Base-by-base conservation (phyloP, 2,329 filamentous ascomycete genomes). In the Gaeumannomyces sp. region DNA sequence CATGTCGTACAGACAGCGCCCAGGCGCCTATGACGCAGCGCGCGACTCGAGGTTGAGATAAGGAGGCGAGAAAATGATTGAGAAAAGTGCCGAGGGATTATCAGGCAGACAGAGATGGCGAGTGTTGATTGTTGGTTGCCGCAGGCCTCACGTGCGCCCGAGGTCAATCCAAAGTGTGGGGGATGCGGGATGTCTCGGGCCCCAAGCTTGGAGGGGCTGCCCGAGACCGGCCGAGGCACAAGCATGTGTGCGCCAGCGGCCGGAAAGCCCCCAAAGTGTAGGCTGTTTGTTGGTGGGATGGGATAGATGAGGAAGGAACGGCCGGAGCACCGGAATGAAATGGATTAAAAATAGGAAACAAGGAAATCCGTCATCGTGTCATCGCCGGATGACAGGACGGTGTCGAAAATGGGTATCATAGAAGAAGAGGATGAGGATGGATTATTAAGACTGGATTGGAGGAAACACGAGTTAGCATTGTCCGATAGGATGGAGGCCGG, bases 401-500 rank as follows among this genome's bases (percentile, higher is more conserved):
- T n/a, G 45, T n/a, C 35, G 38, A 53, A 53, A 53, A 27, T 7
- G 57, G 57, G 57, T 28, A 59, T 59, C 25, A 59, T 28, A 29
- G 38, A 19, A 29, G 29, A n/a, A 59, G 19, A 29, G 28, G 14
- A 64, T 60, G 60, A 56, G 19, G 33, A 22, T 38, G 35, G 35
- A 50, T 64, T 45, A 59, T 60, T 25, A 59, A 50, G 56, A 35
- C 31, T 50, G 27, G 28, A 28, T 13, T 10, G 56, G 58, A 29
- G 29, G 29, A 59, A 59, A 35, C 11, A 27, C 59, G 61, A n/a
- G 61, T 50, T 62, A 56, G 61, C 38, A 45, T 56, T 62, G 60
- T 62, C n/a, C 59, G 19, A 25, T 10, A 60, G 22, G 59, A 31
- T 14, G 16, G 38, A 60, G 59, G 29, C 27, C 19, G 22, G 27